Base-by-base conservation (phyloP, 2,329 filamentous ascomycete species). In the Leptosphaerulina australis region DNA sequence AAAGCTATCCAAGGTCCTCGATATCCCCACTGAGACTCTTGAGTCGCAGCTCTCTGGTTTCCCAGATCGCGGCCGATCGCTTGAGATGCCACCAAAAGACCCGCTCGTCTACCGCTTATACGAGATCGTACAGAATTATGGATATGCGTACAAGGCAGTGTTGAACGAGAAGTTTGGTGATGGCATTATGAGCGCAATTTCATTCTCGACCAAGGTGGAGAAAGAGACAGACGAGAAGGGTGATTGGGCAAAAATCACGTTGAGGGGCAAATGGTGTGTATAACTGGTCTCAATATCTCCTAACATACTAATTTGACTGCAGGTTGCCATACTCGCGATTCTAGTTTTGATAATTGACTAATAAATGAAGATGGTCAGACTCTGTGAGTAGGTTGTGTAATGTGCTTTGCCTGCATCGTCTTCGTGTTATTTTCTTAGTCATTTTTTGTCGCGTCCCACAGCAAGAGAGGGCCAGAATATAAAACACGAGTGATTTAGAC, bases 111-210 rank as follows among this genome's bases (percentile, higher is more conserved):
- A 97, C 74, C 81, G 93, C 2, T 73, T 97, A 52, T 97, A 91
- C 72, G 93, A 97, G 80, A 88, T 97, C 69, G 87, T 97, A 55
- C 92, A 97, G 77, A 97, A 96, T 73, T 97, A 97, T 68, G 93
- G 93, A 1, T 95, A 96, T 72, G 90, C 92, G 0, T 97, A 95
- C 77, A 97, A 97, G 81, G 92, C 91, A 0, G 83, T 97, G 4
- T 72, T 97, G 73, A 97, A 97, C 63, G 93, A 97, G 82, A 97
- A 97, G 80, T 81, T 81, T 63, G 78, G 78, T 6, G 78, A 81
- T 52, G 93, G 93, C 1, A 97, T 97, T 68, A 97, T 97, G 93
- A 96, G 91, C 69, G 93, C 92, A 1, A 96, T 97, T 68, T 85
- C 86, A 12, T 97, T 96, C 73, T 88, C 85, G 43, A 96, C 91